phyloP scores from a whole-genome alignment of 345 rosid species.

The Gossypium rotundifolium region DNA sequence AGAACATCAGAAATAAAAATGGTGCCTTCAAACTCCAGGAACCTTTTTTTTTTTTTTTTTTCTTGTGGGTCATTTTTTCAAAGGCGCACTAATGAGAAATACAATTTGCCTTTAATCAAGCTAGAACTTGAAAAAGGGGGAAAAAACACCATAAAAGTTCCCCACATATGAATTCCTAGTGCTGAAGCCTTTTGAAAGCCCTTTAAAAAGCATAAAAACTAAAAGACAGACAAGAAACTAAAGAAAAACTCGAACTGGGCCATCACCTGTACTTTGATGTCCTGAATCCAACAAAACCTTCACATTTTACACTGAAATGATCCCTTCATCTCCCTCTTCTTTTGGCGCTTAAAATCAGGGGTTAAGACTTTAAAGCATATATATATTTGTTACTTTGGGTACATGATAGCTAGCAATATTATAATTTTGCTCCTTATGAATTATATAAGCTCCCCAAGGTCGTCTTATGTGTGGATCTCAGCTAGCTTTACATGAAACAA shows the following conservation, averaged over 20 bases:
- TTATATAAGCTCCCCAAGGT: not conserved
- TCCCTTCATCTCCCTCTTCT: not conserved
- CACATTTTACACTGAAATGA: not conserved
- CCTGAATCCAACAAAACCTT: slow-evolving; percentile 11
- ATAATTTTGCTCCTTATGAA: not conserved
- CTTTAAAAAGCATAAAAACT: slow-evolving; percentile 4
- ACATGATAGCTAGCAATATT: not conserved
- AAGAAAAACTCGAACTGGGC: slow-evolving; percentile 16
- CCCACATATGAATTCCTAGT: slow-evolving; percentile 11
- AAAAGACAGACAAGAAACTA: not conserved
- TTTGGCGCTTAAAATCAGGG: not conserved
- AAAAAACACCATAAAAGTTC: not conserved
- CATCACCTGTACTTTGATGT: slow-evolving; percentile 23
- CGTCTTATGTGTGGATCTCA: not conserved
- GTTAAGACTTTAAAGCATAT: not conserved
- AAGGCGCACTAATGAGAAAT: not conserved
- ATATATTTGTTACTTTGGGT: not conserved
- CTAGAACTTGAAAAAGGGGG: not conserved
- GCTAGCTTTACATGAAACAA: not conserved
- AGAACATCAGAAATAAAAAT: not conserved
- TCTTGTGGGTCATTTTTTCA: slow-evolving; percentile 6
- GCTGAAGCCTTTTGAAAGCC: slow-evolving; percentile 12
- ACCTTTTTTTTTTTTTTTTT: too few species aligned
- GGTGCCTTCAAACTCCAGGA: not conserved
- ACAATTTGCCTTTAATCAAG: slow-evolving; percentile 9